phyloP scores from a whole-genome alignment of 805 yeast species.

The Hanseniaspora valbyensis region DNA sequence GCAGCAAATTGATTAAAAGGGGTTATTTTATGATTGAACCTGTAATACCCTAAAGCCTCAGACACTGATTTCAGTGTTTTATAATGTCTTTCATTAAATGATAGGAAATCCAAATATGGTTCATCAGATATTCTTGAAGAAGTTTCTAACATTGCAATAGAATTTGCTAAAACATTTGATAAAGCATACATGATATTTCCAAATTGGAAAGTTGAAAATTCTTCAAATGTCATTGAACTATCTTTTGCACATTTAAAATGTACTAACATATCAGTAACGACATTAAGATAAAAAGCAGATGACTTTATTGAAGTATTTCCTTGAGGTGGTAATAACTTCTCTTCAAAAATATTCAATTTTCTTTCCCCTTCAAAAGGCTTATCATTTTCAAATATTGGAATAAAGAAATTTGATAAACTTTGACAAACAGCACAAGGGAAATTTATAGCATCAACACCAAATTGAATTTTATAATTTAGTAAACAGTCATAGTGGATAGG shows the following conservation, averaged over 20 bases:
- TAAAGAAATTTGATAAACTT: slow-evolving; percentile 38
- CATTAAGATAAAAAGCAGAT: background rate
- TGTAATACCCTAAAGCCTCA: slow-evolving; percentile 22
- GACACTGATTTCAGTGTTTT: slow-evolving; percentile 29
- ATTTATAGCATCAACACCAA: background rate
- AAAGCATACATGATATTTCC: slow-evolving; percentile 5
- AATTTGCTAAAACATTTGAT: slow-evolving; percentile 31
- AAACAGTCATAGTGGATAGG: slow-evolving; percentile 81
- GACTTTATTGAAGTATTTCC: background rate
- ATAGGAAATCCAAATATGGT: slow-evolving; percentile 27
- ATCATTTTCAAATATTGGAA: slow-evolving; percentile 22
- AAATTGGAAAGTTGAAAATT: background rate
- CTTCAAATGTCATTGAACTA: background rate
- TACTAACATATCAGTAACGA: background rate
- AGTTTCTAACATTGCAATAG: slow-evolving; percentile 50
- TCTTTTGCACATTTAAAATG: background rate
- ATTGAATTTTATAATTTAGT: slow-evolving; percentile 39
- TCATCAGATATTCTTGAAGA: slow-evolving; percentile 39
- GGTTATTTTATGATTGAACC: slow-evolving; percentile 17
- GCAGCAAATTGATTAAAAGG: slow-evolving; percentile 2
- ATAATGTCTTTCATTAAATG: slow-evolving; percentile 33
- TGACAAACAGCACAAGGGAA: slow-evolving; percentile 93
- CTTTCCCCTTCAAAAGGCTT: background rate
- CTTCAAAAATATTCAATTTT: background rate
- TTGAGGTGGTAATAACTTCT: slow-evolving; percentile 1